A percentile compares a stretch with the other conserved stretches of the same genome.
phyloP scores from a whole-genome alignment of 306 rosid species.

The Biancaea sappan region DNA sequence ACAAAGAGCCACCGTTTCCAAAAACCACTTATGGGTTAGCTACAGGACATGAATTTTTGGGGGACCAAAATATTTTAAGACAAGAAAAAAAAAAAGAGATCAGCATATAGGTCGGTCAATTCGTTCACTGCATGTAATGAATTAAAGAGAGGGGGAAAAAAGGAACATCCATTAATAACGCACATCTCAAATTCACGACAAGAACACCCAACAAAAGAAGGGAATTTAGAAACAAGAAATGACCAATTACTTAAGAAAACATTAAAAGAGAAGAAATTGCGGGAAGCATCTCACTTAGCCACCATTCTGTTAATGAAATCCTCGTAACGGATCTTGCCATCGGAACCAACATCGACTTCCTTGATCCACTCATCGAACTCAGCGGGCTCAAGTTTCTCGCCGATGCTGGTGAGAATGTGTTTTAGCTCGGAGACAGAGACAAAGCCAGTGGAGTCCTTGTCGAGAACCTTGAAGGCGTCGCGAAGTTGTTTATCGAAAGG shows the following conservation, averaged over 20 bases:
- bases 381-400: conserved; percentile 76
- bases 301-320: conserved; percentile 97
- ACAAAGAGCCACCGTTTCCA: conserved; percentile 23
- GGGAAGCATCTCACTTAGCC: conserved; percentile 65
- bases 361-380: conserved; percentile 86
- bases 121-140: conserved; percentile 21
- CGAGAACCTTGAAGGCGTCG: conserved; percentile 80
- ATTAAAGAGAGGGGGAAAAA: neutral
- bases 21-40: conserved; percentile 44
- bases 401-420: conserved; percentile 77
- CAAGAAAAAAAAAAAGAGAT: neutral
- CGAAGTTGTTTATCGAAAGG: conserved; percentile 81
- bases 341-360: conserved; percentile 73
- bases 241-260: conserved; percentile 35
- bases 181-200: conserved; percentile 40
- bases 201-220: conserved; percentile 1
- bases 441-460: conserved; percentile 68
- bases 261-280: conserved; percentile 32
- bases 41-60: conserved; percentile 35
- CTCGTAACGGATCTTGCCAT: conserved; percentile 95
- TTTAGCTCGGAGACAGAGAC: conserved; percentile 82
- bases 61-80: neutral
- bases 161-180: conserved; percentile 35
- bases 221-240: conserved; percentile 6
- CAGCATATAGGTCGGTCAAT: conserved; percentile 34